These are phyloP conservation scores for Metschnikowia amazonensis DNA, from an alignment of 805 yeast genomes.

Conservation along the genomic window DNA sequence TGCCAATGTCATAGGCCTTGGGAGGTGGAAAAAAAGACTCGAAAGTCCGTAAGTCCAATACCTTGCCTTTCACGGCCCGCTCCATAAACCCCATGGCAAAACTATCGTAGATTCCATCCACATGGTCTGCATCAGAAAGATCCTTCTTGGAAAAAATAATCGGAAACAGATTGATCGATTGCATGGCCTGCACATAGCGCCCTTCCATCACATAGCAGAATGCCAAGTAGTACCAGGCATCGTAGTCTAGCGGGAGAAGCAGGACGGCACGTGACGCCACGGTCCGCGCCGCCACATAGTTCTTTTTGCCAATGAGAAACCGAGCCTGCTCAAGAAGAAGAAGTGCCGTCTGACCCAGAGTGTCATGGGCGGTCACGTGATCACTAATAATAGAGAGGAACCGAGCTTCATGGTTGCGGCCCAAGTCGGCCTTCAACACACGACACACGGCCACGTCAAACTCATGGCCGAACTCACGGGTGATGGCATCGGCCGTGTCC, in stretches of 20 bases:
- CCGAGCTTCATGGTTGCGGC: constrained; percentile 40
- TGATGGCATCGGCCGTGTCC: constrained; percentile 39
- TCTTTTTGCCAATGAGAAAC: constrained; percentile 52
- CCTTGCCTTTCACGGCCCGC: constrained; percentile 7
- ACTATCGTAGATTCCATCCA: constrained; percentile 13
- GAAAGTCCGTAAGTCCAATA: constrained; percentile 12
- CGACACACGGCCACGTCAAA: constrained; percentile 36
- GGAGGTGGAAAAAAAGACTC: constrained; percentile 18
- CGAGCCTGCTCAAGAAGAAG: constrained; percentile 60
- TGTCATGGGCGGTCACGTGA: constrained; percentile 22
- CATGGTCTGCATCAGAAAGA: constrained; percentile 2
- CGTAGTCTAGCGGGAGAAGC: constrained; percentile 73
- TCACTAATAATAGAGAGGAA: constrained; percentile 45
- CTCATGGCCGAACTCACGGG: constrained; percentile 11
- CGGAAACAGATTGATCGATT: constrained; percentile 72
- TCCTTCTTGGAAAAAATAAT: constrained; percentile 30
- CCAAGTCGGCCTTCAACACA: constrained; percentile 29
- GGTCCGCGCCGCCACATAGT: constrained; percentile 53
- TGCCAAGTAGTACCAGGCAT: constrained; percentile 65
- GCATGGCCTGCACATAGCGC: constrained; percentile 57
- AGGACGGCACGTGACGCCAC: constrained; percentile 59
- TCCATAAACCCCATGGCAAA: constrained; percentile 11
- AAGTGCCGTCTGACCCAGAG: constrained; percentile 50
- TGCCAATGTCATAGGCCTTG: too few relatives aligned
- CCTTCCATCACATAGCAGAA: constrained; percentile 54